Conservation (phyloP, 2,329 filamentous ascomycete species). For the Fusarium floridanum region DNA sequence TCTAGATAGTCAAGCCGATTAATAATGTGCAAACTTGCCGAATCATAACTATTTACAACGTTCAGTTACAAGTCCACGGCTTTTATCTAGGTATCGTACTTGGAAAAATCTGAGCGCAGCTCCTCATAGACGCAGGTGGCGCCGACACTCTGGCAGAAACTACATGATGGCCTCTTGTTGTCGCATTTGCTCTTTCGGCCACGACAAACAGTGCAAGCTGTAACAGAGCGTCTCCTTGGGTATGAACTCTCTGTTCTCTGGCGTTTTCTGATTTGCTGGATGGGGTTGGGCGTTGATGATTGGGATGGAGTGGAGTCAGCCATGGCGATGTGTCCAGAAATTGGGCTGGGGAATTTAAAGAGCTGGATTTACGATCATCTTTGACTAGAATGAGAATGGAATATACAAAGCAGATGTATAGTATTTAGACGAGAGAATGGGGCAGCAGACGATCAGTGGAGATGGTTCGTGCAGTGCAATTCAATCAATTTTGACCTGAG, state of each 20-base stretch:
- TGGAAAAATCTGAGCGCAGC: background rate
- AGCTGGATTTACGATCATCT: background rate
- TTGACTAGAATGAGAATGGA: background rate
- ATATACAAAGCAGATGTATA: background rate
- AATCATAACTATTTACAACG: background rate
- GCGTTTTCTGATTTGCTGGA: background rate
- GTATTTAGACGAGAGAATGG: background rate
- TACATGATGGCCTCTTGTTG: conserved; percentile 7
- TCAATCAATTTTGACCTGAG: background rate
- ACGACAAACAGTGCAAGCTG: background rate
- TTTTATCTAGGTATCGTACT: background rate
- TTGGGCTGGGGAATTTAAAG: background rate
- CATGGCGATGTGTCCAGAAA: background rate
- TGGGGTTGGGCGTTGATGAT: background rate
- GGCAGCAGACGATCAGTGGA: conserved; percentile 1
- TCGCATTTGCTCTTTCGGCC: conserved; percentile 3
- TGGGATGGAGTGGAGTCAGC: background rate
- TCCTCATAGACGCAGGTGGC: background rate
- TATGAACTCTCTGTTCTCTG: conserved; percentile 1
- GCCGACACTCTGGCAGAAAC: background rate
- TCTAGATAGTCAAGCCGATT: background rate
- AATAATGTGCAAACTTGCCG: background rate
- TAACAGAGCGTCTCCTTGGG: background rate
- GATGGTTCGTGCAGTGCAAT: background rate
- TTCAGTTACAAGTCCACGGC: background rate